These are phyloP conservation scores for Penicillium sp. DNA, from an alignment of 2,329 filamentous ascomycete genomes.

Conservation along the genomic window DNA sequence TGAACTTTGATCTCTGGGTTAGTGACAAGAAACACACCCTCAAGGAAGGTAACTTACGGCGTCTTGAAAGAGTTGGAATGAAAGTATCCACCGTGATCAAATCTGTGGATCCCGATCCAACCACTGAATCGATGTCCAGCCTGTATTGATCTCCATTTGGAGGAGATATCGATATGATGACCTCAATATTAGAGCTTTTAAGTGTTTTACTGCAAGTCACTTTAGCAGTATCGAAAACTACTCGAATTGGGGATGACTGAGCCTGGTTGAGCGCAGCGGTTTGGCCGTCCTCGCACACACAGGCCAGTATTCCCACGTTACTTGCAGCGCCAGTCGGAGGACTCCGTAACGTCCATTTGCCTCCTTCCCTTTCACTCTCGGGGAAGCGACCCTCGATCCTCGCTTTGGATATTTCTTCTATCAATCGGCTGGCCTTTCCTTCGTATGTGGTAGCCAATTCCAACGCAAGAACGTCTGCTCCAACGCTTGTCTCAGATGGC, in stretches of 20 bases:
- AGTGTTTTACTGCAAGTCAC: constrained; percentile 31
- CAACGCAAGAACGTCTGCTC: constrained; percentile 62
- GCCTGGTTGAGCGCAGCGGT: constrained; percentile 54
- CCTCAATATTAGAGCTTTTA: constrained; percentile 40
- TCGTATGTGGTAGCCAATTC: constrained; percentile 73
- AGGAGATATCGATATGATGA: constrained; percentile 66
- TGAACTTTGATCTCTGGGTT: constrained; percentile 54
- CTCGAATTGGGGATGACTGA: constrained; percentile 33
- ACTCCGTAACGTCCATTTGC: constrained; percentile 76
- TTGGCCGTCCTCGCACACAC: constrained; percentile 43
- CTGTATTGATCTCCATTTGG: constrained; percentile 61
- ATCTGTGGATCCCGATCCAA: constrained; percentile 71
- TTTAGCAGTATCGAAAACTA: constrained; percentile 40
- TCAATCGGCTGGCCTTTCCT: constrained; percentile 70
- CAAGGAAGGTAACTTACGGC: constrained; percentile 55
- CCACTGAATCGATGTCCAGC: constrained; percentile 62
- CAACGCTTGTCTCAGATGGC: constrained; percentile 20
- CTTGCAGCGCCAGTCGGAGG: constrained; percentile 56
- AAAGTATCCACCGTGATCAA: constrained; percentile 72
- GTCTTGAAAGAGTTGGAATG: constrained; percentile 69
- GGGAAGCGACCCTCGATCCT: constrained; percentile 81
- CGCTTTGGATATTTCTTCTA: constrained; percentile 84
- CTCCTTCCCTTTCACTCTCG: constrained; percentile 77
- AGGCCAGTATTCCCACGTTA: constrained; percentile 54
- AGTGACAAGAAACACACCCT: background rate